These are phyloP conservation scores for Vigna radiata DNA, from an alignment of 306 rosid genomes.

Conservation along the genomic window DNA sequence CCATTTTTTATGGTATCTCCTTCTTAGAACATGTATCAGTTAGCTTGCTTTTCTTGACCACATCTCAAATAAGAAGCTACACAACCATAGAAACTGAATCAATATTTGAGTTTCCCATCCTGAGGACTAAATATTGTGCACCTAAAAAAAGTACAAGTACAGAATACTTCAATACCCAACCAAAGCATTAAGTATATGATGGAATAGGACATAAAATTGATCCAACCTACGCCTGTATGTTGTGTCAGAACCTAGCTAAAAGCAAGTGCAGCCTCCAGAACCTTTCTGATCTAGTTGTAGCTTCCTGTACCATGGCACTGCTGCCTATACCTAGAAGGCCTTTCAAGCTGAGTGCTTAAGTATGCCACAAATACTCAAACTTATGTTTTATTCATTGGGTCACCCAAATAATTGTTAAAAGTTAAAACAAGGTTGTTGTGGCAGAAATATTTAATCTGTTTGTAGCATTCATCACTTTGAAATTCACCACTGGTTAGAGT, in stretches of 20 bases:
- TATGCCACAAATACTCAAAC: not conserved
- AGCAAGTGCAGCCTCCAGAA: conserved; percentile 1
- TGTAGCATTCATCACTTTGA: conserved; percentile 4
- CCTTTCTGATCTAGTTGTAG: not conserved
- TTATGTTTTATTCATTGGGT: not conserved
- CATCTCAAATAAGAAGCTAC: not conserved
- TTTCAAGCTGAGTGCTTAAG: not conserved
- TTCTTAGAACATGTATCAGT: not conserved
- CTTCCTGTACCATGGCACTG: not conserved
- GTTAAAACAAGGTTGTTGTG: not conserved
- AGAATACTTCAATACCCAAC: not conserved
- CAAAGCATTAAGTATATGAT: not conserved
- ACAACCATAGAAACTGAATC: not conserved
- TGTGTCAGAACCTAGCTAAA: not conserved
- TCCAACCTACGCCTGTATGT: not conserved
- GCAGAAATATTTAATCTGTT: conserved; percentile 3
- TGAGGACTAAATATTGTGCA: not conserved
- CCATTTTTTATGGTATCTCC: conserved; percentile 10
- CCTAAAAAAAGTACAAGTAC: not conserved
- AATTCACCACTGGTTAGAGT: not conserved
- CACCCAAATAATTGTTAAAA: conserved; percentile 4
- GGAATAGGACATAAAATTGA: conserved; percentile 14
- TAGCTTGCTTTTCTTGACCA: conserved; percentile 13
- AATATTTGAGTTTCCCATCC: not conserved
- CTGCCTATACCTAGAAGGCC: not conserved